A percentile compares a stretch with the other conserved stretches of the same genome.
These are phyloP conservation scores for Heimioporus sp. DNA, from an alignment of 768 basidiomycete species.

Conservation along the genomic window DNA sequence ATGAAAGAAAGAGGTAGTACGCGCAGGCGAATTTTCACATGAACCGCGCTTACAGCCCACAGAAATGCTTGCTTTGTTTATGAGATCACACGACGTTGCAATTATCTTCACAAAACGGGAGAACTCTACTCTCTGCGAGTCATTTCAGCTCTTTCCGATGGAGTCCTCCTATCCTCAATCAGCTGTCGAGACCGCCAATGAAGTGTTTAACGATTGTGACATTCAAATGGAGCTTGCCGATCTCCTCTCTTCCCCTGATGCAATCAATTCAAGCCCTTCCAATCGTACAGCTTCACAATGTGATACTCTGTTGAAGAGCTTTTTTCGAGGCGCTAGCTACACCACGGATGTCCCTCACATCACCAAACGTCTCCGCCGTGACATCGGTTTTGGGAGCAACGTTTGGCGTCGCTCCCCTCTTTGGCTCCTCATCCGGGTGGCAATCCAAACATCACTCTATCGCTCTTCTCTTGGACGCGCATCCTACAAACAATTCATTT, in stretches of 20 bases:
- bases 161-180: conserved; percentile 21
- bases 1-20: conserved; percentile 2
- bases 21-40: background rate
- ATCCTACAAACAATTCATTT: conserved; percentile 47
- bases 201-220: conserved; percentile 4
- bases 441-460: conserved; percentile 24
- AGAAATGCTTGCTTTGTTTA: conserved; percentile 39
- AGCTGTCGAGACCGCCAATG: conserved; percentile 8
- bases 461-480: background rate
- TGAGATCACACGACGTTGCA: conserved; percentile 42
- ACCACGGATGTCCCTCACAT: conserved; percentile 15
- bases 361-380: conserved; percentile 20
- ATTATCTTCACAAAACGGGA: conserved; percentile 33
- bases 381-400: background rate
- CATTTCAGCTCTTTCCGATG: conserved; percentile 39
- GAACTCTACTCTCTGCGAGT: conserved; percentile 33
- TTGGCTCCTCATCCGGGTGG: conserved; percentile 33
- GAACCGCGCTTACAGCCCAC: background rate
- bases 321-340: conserved; percentile 14
- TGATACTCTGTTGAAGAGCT: conserved; percentile 21
- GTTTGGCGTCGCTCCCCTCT: conserved; percentile 28
- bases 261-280: conserved; percentile 2
- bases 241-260: conserved; percentile 12
- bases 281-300: background rate
- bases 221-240: conserved; percentile 1